Conservation (phyloP, 139 green algal species). For the Chlamydomonas urium region DNA sequence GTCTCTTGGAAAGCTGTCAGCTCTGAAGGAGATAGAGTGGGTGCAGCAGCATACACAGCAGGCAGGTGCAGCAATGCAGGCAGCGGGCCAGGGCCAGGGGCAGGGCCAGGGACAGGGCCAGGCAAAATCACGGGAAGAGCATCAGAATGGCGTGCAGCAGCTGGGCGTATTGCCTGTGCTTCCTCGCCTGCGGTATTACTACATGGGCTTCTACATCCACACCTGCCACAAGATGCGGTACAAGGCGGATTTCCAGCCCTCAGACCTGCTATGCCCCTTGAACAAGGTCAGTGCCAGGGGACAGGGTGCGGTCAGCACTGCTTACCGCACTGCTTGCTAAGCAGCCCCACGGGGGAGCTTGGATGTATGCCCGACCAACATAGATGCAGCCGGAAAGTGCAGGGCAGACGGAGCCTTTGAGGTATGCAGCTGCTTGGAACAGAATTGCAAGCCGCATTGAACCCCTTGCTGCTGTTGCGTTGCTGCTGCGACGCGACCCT, state of each 20-base stretch:
- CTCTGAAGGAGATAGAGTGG: constrained; percentile 76
- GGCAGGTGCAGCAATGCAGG: background rate
- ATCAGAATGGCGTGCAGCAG: background rate
- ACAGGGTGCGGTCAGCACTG: too few relatives aligned
- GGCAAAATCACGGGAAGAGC: background rate
- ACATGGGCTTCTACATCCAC: constrained; percentile 96
- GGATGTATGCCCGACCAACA: background rate
- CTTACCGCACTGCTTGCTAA: background rate
- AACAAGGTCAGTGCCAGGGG: constrained; percentile 33
- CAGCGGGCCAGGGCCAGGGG: background rate
- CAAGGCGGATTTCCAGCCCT: constrained; percentile 85
- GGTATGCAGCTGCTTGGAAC: background rate
- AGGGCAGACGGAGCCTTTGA: background rate
- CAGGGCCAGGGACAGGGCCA: background rate
- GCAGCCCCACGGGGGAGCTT: background rate
- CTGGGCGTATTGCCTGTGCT: background rate
- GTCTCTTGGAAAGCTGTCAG: constrained; percentile 65
- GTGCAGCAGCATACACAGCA: constrained; percentile 26
- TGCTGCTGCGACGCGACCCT: background rate
- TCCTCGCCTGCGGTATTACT: constrained; percentile 75
- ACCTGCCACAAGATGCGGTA: constrained; percentile 80
- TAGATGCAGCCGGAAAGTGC: background rate
- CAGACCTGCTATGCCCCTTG: constrained; percentile 84
- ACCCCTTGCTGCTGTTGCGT: background rate
- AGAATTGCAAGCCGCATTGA: background rate